Evolutionary conservation across 495 filamentous ascomycete genomes (phyloP).

Genomic region (Amorphotheca resinae): DNA sequence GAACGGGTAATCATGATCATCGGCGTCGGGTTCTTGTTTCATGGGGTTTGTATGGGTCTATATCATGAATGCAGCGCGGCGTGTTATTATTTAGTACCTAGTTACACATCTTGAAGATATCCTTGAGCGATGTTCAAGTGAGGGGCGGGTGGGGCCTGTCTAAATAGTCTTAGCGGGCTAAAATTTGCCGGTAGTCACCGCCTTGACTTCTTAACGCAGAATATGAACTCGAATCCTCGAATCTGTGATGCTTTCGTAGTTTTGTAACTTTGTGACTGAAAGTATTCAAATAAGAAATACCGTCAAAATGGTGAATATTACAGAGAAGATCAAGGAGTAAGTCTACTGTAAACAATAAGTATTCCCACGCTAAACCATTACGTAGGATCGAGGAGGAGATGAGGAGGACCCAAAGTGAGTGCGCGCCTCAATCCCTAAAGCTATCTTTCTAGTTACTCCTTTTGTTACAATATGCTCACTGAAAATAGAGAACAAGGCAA

Average conservation of each 20-base stretch:
- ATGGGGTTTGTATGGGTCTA: conserved; percentile 9
- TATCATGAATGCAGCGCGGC: conserved; percentile 7
- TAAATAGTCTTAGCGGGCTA: neutral
- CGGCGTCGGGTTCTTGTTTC: neutral
- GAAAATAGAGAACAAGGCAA: conserved; percentile 88
- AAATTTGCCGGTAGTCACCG: conserved; percentile 6
- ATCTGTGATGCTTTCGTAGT: neutral
- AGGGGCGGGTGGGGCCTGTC: too few species aligned
- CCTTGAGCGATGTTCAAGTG: neutral
- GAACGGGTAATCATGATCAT: conserved; percentile 2
- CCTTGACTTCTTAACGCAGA: neutral
- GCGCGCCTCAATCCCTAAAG: neutral
- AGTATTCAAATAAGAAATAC: conserved; percentile 11
- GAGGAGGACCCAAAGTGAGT: conserved; percentile 88
- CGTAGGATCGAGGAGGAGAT: conserved; percentile 98
- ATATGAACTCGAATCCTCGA: neutral
- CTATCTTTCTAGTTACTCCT: neutral
- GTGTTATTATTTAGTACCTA: too few species aligned
- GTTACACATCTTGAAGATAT: neutral
- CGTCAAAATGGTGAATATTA: conserved; percentile 95
- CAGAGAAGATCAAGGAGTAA: conserved; percentile 98
- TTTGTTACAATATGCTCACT: conserved; percentile 1
- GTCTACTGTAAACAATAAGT: conserved; percentile 17
- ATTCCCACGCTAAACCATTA: conserved; percentile 8
- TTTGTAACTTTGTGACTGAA: conserved; percentile 1